Conservation (phyloP, 2,329 filamentous ascomycete genomes). For the Pseudocercospora musae region DNA sequence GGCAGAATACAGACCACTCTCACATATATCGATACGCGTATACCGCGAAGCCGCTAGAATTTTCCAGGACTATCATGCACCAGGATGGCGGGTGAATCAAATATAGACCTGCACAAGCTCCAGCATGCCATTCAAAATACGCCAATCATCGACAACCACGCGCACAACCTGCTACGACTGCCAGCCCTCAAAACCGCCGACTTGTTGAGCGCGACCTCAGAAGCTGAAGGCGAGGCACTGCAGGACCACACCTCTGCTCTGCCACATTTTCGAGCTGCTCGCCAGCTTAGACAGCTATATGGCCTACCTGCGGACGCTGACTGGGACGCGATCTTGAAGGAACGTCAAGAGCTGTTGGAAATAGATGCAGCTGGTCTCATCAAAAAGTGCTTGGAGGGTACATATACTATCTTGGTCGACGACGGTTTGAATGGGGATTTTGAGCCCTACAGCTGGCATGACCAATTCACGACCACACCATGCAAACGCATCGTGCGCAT, state of each 20-base stretch:
- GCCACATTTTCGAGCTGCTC: slow-evolving; percentile 66
- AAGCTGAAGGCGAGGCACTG: slow-evolving; percentile 68
- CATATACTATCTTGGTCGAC: slow-evolving; percentile 73
- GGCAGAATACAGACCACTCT: no score
- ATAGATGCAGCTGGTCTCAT: slow-evolving; percentile 55
- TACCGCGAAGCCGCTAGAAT: neutral
- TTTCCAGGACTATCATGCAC: neutral
- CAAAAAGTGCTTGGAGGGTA: slow-evolving; percentile 64
- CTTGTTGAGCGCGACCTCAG: slow-evolving; percentile 64
- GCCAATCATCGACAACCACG: slow-evolving; percentile 71
- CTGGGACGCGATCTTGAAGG: slow-evolving; percentile 56
- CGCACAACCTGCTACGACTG: slow-evolving; percentile 63
- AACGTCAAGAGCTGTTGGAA: slow-evolving; percentile 47
- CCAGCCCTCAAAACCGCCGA: slow-evolving; percentile 49
- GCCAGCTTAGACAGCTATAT: slow-evolving; percentile 64
- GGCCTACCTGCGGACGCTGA: slow-evolving; percentile 55
- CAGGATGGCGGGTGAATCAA: slow-evolving; percentile 6
- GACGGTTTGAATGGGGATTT: slow-evolving; percentile 65
- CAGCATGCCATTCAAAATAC: slow-evolving; percentile 26
- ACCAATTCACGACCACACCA: slow-evolving; percentile 59
- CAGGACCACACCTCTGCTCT: slow-evolving; percentile 59
- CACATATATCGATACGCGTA: no score
- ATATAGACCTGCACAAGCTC: slow-evolving; percentile 24
- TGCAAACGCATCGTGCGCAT: slow-evolving; percentile 75
- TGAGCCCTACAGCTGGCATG: slow-evolving; percentile 62